Conservation (phyloP, 352 stramenopile genomes). For the Pythium monospermum region DNA sequence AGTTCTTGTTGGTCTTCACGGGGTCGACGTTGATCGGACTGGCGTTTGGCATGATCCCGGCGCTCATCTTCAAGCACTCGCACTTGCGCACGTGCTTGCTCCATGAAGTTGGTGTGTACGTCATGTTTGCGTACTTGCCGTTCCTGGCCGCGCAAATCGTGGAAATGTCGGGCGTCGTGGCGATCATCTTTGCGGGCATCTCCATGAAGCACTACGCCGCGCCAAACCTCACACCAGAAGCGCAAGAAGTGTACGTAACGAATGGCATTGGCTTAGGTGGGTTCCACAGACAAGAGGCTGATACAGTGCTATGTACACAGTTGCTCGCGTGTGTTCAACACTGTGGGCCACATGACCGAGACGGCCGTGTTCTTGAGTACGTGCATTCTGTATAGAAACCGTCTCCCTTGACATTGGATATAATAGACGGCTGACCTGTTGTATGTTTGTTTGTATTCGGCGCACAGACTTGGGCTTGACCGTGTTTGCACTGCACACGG, state of each 20-base stretch:
- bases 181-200: constrained; percentile 92
- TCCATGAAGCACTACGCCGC: constrained; percentile 88
- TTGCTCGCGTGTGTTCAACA: constrained; percentile 87
- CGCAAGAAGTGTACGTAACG: constrained; percentile 65
- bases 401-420: not conserved
- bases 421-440: not conserved
- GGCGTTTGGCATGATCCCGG: constrained; percentile 74
- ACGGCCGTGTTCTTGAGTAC: constrained; percentile 91
- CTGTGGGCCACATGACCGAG: constrained; percentile 89
- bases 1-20: constrained; percentile 89
- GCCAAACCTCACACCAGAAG: constrained; percentile 80
- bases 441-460: not conserved
- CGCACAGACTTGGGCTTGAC: constrained; percentile 83
- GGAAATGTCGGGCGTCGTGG: constrained; percentile 89
- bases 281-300: no score
- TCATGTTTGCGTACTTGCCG: constrained; percentile 84
- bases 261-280: no score
- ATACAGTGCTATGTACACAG: constrained; percentile 22
- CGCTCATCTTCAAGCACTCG: constrained; percentile 88
- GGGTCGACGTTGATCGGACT: constrained; percentile 88
- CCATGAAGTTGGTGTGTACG: constrained; percentile 85
- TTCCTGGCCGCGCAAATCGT: constrained; percentile 72
- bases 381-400: no score
- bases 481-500: constrained; percentile 79
- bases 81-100: constrained; percentile 85